phyloP scores from a whole-genome alignment of 1,284 basidiomycete genomes.

The Gymnopus androsaceus region DNA sequence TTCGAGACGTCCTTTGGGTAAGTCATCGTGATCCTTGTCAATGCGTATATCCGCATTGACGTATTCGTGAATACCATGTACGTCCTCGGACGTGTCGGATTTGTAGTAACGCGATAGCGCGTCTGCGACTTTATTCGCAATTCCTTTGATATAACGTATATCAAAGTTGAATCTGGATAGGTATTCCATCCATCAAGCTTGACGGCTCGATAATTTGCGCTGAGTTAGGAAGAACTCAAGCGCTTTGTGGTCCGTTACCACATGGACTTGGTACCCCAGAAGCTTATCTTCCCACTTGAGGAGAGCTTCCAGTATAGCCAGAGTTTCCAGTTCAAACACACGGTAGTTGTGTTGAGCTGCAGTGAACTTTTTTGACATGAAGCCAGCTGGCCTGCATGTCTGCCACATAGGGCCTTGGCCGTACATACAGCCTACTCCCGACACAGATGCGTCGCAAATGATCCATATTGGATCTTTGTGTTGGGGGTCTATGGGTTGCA shows the following conservation, averaged over 20 bases:
- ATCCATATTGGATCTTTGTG: slow-evolving; percentile 40
- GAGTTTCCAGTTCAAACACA: slow-evolving; percentile 29
- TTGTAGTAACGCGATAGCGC: slow-evolving; percentile 31
- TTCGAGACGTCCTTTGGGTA: slow-evolving; percentile 11
- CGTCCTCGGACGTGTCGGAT: slow-evolving; percentile 21
- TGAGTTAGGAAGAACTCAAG: slow-evolving; percentile 29
- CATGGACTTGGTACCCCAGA: slow-evolving; percentile 20
- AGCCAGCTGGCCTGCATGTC: slow-evolving; percentile 28
- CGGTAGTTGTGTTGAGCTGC: slow-evolving; percentile 27
- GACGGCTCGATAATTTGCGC: slow-evolving; percentile 18
- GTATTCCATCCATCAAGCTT: slow-evolving; percentile 30
- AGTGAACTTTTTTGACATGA: slow-evolving; percentile 30
- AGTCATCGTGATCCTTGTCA: slow-evolving; percentile 26
- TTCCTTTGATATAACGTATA: slow-evolving; percentile 30
- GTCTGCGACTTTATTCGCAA: slow-evolving; percentile 32
- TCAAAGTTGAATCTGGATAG: slow-evolving; percentile 29
- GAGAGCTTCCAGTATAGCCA: slow-evolving; percentile 32
- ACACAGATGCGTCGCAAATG: slow-evolving; percentile 37
- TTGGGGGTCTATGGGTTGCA: slow-evolving; percentile 10
- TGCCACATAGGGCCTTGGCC: too few species aligned
- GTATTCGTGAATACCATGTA: slow-evolving; percentile 1
- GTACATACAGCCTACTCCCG: slow-evolving; percentile 8
- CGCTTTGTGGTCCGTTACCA: slow-evolving; percentile 33
- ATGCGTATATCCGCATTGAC: slow-evolving; percentile 24
- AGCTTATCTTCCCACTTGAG: slow-evolving; percentile 34